Evolutionary conservation across 257 asterid species (phyloP).

Genomic region (Anisodus tanguticus): DNA sequence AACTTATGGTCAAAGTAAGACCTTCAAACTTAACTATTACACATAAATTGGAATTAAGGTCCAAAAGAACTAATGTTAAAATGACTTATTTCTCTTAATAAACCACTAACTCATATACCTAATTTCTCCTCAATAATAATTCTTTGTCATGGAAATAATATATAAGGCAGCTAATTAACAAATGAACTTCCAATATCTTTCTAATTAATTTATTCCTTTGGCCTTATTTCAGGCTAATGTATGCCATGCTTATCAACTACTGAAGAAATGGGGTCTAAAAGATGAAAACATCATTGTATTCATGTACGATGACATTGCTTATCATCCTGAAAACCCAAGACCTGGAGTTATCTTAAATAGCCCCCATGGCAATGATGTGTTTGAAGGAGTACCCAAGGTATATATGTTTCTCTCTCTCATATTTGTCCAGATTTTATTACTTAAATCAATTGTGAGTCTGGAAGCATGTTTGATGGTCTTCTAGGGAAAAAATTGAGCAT

Average conservation of each 20-base stretch:
- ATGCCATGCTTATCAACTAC: conserved; percentile 93
- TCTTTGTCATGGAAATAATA: no score
- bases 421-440: conserved; percentile 5
- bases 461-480: conserved; percentile 93
- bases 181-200: no score
- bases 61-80: background rate
- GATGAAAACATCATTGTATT: conserved; percentile 88
- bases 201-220: background rate
- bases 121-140: no score
- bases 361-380: conserved; percentile 79
- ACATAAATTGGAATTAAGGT: background rate
- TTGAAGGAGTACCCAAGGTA: conserved; percentile 94
- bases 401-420: background rate
- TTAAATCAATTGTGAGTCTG: conserved; percentile 85
- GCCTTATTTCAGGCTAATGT: conserved; percentile 63
- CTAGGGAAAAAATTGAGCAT: conserved; percentile 71
- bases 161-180: no score
- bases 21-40: background rate
- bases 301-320: no score
- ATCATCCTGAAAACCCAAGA: conserved; percentile 67
- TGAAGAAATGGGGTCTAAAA: conserved; percentile 75
- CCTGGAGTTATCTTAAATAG: conserved; percentile 84
- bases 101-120: background rate
- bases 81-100: background rate
- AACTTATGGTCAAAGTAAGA: background rate